Evolutionary conservation across 768 basidiomycete genomes (phyloP).

Genomic region (Calocybe cyanea): DNA sequence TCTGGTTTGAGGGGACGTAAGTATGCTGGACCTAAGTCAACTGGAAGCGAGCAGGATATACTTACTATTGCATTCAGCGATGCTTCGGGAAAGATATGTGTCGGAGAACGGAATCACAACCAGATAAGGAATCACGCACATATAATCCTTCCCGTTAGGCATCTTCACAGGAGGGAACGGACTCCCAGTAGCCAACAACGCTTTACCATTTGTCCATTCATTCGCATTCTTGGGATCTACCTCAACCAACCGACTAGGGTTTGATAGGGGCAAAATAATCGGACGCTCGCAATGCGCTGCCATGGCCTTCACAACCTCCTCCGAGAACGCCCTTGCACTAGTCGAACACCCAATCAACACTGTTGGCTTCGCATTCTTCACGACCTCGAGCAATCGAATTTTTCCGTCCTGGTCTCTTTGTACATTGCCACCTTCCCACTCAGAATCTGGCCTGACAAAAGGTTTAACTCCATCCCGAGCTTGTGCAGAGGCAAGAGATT

Average conservation of each 20-base stretch:
- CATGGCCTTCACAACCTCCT: constrained; percentile 70
- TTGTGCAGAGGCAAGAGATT: constrained; percentile 40
- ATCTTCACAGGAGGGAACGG: constrained; percentile 75
- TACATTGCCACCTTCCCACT: constrained; percentile 48
- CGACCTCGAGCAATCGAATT: constrained; percentile 60
- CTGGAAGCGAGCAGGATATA: background rate
- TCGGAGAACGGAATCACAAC: background rate
- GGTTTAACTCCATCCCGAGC: constrained; percentile 45
- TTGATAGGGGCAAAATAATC: constrained; percentile 81
- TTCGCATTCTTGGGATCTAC: constrained; percentile 67
- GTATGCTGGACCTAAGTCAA: background rate
- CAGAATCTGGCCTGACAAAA: constrained; percentile 55
- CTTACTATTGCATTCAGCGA: constrained; percentile 71
- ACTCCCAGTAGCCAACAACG: constrained; percentile 79
- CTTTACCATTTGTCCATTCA: constrained; percentile 77
- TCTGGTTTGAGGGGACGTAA: constrained; percentile 28
- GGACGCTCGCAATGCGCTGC: constrained; percentile 64
- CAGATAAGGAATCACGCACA: constrained; percentile 35
- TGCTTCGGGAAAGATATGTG: constrained; percentile 32
- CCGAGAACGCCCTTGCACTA: constrained; percentile 69
- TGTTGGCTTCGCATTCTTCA: constrained; percentile 72
- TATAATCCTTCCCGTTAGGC: constrained; percentile 60
- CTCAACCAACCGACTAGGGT: constrained; percentile 77
- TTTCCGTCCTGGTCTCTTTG: constrained; percentile 33
- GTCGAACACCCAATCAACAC: constrained; percentile 86